Evolutionary conservation across 179 eudicot genomes (phyloP).

Genomic region (Carnegiea gigantea): DNA sequence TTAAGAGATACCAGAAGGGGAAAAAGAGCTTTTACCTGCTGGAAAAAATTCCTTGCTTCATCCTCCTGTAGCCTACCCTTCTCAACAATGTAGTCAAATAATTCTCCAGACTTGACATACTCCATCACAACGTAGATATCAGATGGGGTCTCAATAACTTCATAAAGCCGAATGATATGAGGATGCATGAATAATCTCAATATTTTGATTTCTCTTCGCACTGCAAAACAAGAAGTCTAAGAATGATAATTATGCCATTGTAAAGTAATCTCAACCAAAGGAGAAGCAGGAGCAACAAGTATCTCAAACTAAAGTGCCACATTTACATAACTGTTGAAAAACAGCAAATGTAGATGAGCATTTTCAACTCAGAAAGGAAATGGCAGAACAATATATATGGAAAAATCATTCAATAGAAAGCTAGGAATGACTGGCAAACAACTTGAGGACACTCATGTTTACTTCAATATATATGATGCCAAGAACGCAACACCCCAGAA

Average conservation of each 20-base stretch:
- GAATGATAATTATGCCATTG: not conserved
- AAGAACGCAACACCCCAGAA: too few species aligned
- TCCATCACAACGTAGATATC: conserved; percentile 96
- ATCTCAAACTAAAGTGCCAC: too few species aligned
- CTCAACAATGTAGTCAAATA: conserved; percentile 96
- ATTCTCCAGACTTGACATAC: conserved; percentile 90
- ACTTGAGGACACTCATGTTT: too few species aligned
- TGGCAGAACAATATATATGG: too few species aligned
- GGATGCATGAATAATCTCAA: conserved; percentile 97
- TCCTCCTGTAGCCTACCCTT: conserved; percentile 92
- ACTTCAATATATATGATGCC: too few species aligned
- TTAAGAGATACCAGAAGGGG: not conserved
- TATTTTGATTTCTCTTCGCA: conserved; percentile 89
- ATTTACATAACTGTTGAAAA: too few species aligned
- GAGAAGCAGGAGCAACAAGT: too few species aligned
- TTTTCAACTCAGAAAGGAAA: too few species aligned
- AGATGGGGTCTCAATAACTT: conserved; percentile 84
- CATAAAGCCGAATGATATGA: conserved; percentile 89
- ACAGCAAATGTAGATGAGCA: too few species aligned
- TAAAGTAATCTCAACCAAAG: too few species aligned
- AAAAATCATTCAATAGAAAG: too few species aligned
- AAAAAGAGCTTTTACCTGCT: conserved; percentile 56
- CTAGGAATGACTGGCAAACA: too few species aligned
- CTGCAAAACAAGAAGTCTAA: conserved; percentile 42
- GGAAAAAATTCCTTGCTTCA: conserved; percentile 87